Percentiles rank a stretch among this genome's conserved stretches.
phyloP scores from a whole-genome alignment of 257 asterid genomes.

The Asclepias syriaca region DNA sequence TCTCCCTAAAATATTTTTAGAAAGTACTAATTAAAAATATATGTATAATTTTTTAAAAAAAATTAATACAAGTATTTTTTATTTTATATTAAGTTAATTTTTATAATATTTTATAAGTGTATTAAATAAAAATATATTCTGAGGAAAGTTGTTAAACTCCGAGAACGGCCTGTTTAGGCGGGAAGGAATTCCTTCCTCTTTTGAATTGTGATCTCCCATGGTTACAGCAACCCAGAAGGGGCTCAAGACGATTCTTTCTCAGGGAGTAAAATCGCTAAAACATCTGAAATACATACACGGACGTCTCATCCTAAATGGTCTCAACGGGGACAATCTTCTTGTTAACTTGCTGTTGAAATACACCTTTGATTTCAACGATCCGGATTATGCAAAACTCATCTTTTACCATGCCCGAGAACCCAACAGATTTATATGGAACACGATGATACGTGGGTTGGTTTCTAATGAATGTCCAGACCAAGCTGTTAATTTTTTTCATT shows the following conservation, averaged over 20 bases:
- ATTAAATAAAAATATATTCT: too few relatives aligned
- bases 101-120: too few relatives aligned
- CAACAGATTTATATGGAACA: conserved; percentile 35
- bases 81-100: too few relatives aligned
- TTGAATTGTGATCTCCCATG: conserved; percentile 3
- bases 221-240: conserved; percentile 20
- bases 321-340: conserved; percentile 30
- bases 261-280: conserved; percentile 28
- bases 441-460: conserved; percentile 36
- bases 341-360: conserved; percentile 25
- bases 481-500: conserved; percentile 20
- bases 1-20: too few relatives aligned
- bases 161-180: neutral
- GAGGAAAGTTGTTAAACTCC: neutral
- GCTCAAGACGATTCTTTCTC: conserved; percentile 32
- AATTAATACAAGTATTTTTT: too few relatives aligned
- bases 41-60: too few relatives aligned
- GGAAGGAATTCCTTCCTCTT: neutral
- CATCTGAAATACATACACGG: conserved; percentile 39
- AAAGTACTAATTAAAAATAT: too few relatives aligned
- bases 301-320: conserved; percentile 27
- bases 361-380: conserved; percentile 32
- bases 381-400: conserved; percentile 28
- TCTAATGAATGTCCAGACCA: conserved; percentile 24
- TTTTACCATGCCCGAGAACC: conserved; percentile 28